These are phyloP conservation scores for Leucosporidium yakuticum DNA, from an alignment of 768 basidiomycete genomes.

Conservation along the genomic window DNA sequence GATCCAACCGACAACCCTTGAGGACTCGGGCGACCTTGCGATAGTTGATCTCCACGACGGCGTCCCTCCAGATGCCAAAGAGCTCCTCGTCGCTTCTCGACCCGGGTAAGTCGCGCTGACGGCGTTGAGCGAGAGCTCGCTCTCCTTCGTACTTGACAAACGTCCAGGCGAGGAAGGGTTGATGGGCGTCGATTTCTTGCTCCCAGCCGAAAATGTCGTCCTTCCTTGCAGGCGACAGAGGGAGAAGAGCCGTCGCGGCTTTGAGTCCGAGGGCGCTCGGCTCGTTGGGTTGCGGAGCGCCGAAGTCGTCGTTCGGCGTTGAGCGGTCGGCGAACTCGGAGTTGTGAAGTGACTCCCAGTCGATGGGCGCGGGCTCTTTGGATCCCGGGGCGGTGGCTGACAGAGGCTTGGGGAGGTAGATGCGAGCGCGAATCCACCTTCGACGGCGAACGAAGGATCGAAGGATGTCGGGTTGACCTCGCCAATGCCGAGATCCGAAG, in stretches of 20 bases:
- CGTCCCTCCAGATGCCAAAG: constrained; percentile 12
- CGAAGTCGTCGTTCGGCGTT: background rate
- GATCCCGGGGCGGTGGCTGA: background rate
- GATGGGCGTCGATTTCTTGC: background rate
- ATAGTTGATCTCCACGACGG: constrained; percentile 26
- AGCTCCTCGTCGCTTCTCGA: constrained; percentile 2
- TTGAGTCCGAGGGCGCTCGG: background rate
- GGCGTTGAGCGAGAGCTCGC: background rate
- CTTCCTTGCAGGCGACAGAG: background rate
- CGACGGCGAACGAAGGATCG: constrained; percentile 25
- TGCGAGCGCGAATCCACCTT: constrained; percentile 15
- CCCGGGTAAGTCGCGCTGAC: background rate
- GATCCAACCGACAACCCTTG: constrained; percentile 13
- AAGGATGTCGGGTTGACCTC: constrained; percentile 18
- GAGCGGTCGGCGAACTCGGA: background rate
- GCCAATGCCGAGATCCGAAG: constrained; percentile 27
- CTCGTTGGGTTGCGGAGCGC: background rate
- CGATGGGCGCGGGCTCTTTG: background rate
- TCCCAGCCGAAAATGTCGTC: constrained; percentile 3
- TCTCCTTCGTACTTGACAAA: background rate
- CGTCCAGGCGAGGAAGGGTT: constrained; percentile 1
- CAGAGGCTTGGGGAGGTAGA: constrained; percentile 14
- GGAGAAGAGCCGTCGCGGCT: background rate
- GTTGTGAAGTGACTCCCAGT: background rate
- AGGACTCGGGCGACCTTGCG: constrained; percentile 2